Conservation (phyloP, 2,329 filamentous ascomycete genomes). For the Trichoderma asperellum region DNA sequence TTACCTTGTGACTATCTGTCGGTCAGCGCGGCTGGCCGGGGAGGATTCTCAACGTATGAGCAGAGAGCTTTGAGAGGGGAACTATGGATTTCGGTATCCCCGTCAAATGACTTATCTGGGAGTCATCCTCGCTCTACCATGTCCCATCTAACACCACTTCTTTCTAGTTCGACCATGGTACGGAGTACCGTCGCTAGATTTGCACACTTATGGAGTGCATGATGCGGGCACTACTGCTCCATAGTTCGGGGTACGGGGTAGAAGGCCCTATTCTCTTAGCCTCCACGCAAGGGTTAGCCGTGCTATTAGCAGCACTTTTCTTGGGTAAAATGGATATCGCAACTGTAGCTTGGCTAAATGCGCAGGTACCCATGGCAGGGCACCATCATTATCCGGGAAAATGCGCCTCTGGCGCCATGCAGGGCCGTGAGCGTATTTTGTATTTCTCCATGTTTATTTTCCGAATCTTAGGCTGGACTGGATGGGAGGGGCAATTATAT, state of each 20-base stretch:
- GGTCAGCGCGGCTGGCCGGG: constrained; percentile 1
- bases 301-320: not conserved
- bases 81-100: constrained; percentile 13
- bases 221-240: not conserved
- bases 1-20: constrained; percentile 7
- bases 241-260: constrained; percentile 1
- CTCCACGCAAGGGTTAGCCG: not conserved
- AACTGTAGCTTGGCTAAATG: constrained; percentile 15
- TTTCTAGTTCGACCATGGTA: not conserved
- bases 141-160: not conserved
- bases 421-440: not conserved
- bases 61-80: not conserved
- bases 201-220: not conserved
- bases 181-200: not conserved
- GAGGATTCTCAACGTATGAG: not conserved
- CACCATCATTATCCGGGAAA: constrained; percentile 13
- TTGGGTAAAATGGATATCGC: constrained; percentile 11
- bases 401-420: constrained; percentile 9
- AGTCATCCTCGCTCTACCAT: not conserved
- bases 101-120: not conserved
- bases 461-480: constrained; percentile 1
- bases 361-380: not conserved
- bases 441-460: constrained; percentile 27
- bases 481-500: not conserved
- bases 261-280: not conserved